Conservation (phyloP, 352 stramenopile species). For the Pseudoperonospora humuli region DNA sequence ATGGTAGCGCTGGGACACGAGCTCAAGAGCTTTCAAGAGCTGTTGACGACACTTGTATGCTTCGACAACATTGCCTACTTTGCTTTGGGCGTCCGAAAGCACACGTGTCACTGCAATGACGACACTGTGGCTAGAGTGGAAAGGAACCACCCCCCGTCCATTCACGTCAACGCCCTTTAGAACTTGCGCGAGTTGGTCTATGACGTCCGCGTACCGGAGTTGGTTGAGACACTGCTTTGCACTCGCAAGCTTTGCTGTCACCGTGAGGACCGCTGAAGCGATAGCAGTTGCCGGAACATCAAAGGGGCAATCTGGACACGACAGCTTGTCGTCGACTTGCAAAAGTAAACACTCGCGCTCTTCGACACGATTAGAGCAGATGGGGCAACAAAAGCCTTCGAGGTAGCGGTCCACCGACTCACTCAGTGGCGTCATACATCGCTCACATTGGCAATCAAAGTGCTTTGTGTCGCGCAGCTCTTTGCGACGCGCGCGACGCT, state of each 20-base stretch:
- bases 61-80: slow-evolving; percentile 27
- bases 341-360: slow-evolving; percentile 16
- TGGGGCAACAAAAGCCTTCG: slow-evolving; percentile 27
- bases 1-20: slow-evolving; percentile 24
- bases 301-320: slow-evolving; percentile 22
- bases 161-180: slow-evolving; percentile 19
- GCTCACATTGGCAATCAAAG: slow-evolving; percentile 40
- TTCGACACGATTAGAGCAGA: slow-evolving; percentile 12
- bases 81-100: slow-evolving; percentile 33
- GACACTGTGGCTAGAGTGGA: slow-evolving; percentile 28
- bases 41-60: slow-evolving; percentile 24
- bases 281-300: slow-evolving; percentile 10
- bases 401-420: slow-evolving; percentile 33
- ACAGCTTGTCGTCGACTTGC: slow-evolving; percentile 17
- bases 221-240: slow-evolving; percentile 25
- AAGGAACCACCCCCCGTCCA: slow-evolving; percentile 16
- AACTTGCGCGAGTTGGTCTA: slow-evolving; percentile 14
- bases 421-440: slow-evolving; percentile 22
- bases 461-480: slow-evolving; percentile 38
- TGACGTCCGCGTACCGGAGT: slow-evolving; percentile 26
- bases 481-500: slow-evolving; percentile 25
- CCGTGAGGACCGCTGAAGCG: slow-evolving; percentile 2
- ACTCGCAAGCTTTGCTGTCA: slow-evolving; percentile 12
- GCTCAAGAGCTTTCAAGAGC: slow-evolving; percentile 20
- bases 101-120: slow-evolving; percentile 22